phyloP scores from a whole-genome alignment of 106 monocot genomes.

The Dioscorea dumetorum region DNA sequence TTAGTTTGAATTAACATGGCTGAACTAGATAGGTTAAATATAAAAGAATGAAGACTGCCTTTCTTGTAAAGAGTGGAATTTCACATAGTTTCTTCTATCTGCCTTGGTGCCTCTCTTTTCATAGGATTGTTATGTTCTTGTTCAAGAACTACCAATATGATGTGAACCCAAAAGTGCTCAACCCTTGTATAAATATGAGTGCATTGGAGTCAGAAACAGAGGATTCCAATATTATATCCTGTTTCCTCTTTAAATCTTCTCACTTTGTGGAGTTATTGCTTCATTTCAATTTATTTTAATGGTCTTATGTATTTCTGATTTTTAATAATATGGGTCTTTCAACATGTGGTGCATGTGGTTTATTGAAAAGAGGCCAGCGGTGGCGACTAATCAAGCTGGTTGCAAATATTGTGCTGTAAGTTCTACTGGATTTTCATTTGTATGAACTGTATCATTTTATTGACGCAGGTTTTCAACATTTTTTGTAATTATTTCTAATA shows the following conservation, averaged over 20 bases:
- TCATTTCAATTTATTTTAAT: too few species aligned
- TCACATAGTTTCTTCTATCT: neutral
- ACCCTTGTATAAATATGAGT: too few species aligned
- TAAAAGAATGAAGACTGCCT: too few species aligned
- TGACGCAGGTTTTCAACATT: neutral
- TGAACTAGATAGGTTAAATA: too few species aligned
- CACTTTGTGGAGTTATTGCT: too few species aligned
- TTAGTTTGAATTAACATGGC: too few species aligned
- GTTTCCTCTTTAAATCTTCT: too few species aligned
- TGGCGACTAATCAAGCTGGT: constrained; percentile 15
- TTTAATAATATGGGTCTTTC: neutral
- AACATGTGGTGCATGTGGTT: neutral
- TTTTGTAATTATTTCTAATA: neutral
- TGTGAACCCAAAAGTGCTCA: too few species aligned
- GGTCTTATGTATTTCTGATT: neutral
- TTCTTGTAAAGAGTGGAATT: neutral
- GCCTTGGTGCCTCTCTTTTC: neutral
- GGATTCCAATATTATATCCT: too few species aligned
- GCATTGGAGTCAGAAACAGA: too few species aligned
- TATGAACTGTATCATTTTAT: constrained; percentile 1
- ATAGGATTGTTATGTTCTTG: neutral
- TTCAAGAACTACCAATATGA: too few species aligned
- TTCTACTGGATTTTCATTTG: neutral
- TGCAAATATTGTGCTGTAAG: constrained; percentile 83
- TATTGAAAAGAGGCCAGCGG: neutral